Percentiles rank a stretch among this genome's conserved stretches.
These are phyloP conservation scores for Quercus lobata DNA, from an alignment of 331 rosid genomes.

Conservation along the genomic window DNA sequence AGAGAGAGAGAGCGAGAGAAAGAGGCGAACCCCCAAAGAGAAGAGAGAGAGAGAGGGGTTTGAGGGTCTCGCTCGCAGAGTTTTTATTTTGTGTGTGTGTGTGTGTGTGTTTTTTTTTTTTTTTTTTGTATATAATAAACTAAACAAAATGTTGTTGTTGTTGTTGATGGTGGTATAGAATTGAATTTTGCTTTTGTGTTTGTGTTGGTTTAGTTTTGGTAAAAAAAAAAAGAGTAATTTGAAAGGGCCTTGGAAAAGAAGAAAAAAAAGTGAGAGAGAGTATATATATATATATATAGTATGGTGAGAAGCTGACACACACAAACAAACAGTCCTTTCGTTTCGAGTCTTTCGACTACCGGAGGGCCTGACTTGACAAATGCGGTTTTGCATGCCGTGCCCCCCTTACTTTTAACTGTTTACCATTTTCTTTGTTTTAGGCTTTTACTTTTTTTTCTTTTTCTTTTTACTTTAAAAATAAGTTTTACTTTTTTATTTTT, in stretches of 20 bases:
- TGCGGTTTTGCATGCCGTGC: conserved; percentile 6
- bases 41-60: conserved; percentile 8
- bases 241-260: conserved; percentile 8
- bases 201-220: too few species aligned
- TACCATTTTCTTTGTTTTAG: not conserved
- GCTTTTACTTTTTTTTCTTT: not conserved
- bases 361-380: too few species aligned
- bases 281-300: not conserved
- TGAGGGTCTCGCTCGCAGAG: conserved; percentile 21
- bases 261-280: not conserved
- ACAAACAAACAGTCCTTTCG: conserved; percentile 2
- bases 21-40: conserved; percentile 37
- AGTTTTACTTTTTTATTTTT: too few species aligned
- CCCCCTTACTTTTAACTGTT: conserved; percentile 9
- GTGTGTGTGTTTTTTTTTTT: too few species aligned
- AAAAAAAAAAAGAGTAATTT: not conserved
- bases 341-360: not conserved
- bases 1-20: conserved; percentile 1
- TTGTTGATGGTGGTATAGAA: not conserved
- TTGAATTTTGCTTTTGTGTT: too few species aligned
- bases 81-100: not conserved
- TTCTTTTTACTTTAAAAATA: not conserved
- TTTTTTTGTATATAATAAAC: not conserved
- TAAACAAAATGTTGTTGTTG: not conserved
- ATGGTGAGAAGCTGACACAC: conserved; percentile 17